phyloP scores from a whole-genome alignment of 805 yeast species.

The Teunomyces pallodes region DNA sequence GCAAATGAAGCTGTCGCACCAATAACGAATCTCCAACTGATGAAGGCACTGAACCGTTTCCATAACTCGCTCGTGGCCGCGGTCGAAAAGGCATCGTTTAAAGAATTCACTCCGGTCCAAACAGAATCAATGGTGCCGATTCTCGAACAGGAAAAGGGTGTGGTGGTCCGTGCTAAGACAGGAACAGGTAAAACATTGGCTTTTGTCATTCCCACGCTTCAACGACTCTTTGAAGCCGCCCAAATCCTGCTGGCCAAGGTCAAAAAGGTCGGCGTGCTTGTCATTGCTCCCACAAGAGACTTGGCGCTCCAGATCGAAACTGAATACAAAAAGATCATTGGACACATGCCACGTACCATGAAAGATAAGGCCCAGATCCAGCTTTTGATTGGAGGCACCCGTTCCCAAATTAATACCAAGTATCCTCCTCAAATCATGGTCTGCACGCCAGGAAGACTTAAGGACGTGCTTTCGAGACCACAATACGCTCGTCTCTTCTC shows the following conservation, averaged over 20 bases:
- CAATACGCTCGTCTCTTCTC: slow-evolving; percentile 46
- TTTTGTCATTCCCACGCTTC: slow-evolving; percentile 76
- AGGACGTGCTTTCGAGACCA: slow-evolving; percentile 54
- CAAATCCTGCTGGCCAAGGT: neutral
- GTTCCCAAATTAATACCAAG: slow-evolving; percentile 29
- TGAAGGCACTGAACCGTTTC: neutral
- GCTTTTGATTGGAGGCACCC: slow-evolving; percentile 66
- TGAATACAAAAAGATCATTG: slow-evolving; percentile 52
- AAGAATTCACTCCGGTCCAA: slow-evolving; percentile 67
- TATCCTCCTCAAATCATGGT: slow-evolving; percentile 62
- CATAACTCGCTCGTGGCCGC: slow-evolving; percentile 22
- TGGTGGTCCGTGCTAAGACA: slow-evolving; percentile 87
- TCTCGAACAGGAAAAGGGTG: slow-evolving; percentile 52
- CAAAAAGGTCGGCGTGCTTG: slow-evolving; percentile 43
- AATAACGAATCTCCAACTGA: slow-evolving; percentile 1
- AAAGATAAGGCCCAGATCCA: slow-evolving; percentile 15
- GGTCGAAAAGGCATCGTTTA: slow-evolving; percentile 43
- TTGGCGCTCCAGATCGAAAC: slow-evolving; percentile 77
- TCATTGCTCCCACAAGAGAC: slow-evolving; percentile 89
- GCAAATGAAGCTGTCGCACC: neutral
- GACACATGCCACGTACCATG: slow-evolving; percentile 16
- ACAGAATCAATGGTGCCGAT: slow-evolving; percentile 58
- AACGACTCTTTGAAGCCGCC: slow-evolving; percentile 45
- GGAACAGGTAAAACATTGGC: slow-evolving; percentile 96
- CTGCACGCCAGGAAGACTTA: slow-evolving; percentile 87